These are phyloP conservation scores for Penicillium salamii DNA, from an alignment of 495 filamentous ascomycete species.

Conservation along the genomic window DNA sequence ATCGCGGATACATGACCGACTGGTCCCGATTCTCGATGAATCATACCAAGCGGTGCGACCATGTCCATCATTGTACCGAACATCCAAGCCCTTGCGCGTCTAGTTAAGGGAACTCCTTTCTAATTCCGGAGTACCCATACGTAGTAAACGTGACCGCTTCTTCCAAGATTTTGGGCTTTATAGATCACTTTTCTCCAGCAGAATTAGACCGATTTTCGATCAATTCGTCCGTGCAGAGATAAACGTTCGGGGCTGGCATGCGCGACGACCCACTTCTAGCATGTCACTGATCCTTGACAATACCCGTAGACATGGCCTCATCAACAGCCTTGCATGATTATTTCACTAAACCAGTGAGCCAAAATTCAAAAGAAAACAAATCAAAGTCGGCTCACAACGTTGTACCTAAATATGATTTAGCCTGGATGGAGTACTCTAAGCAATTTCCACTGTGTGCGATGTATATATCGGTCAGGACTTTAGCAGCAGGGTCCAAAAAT, in stretches of 20 bases:
- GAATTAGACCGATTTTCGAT: background rate
- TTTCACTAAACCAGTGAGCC: too few species aligned
- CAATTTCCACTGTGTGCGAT: too few species aligned
- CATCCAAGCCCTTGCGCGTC: background rate
- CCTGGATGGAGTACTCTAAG: too few species aligned
- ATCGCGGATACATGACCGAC: background rate
- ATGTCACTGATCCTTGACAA: conserved; percentile 2
- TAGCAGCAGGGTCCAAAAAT: too few species aligned
- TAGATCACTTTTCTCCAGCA: background rate
- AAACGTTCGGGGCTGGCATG: conserved; percentile 12
- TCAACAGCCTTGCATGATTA: background rate
- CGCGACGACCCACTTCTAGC: conserved; percentile 17
- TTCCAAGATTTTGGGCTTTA: background rate
- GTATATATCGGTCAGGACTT: too few species aligned
- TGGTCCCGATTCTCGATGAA: conserved; percentile 1
- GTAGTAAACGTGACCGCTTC: conserved; percentile 6
- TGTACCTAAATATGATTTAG: too few species aligned
- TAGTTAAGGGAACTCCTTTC: background rate
- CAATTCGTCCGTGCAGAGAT: conserved; percentile 15
- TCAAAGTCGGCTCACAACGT: too few species aligned
- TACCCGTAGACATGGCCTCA: background rate
- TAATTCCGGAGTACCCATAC: too few species aligned
- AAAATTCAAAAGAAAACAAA: too few species aligned
- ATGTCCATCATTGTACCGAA: background rate
- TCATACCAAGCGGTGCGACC: conserved; percentile 1